phyloP scores from a whole-genome alignment of 2,329 filamentous ascomycete species.

The Parastagonospora nodorum region DNA sequence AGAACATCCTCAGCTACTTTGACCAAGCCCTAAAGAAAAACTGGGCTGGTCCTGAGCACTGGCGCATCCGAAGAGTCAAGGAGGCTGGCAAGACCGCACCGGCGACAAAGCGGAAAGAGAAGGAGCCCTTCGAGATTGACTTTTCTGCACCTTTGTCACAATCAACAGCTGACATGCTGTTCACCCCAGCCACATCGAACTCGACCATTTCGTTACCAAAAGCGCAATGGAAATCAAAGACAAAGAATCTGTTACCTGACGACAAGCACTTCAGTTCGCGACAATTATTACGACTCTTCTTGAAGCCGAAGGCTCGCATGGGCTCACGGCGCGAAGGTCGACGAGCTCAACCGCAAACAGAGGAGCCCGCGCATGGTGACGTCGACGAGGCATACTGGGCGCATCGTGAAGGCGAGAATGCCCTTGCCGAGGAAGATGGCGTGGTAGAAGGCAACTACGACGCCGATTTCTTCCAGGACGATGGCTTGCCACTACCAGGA shows the following conservation, averaged over 20 bases:
- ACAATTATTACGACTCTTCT: constrained; percentile 84
- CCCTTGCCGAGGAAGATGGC: constrained; percentile 58
- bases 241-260: constrained; percentile 88
- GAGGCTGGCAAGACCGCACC: constrained; percentile 64
- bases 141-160: constrained; percentile 77
- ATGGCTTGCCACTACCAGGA: constrained; percentile 71
- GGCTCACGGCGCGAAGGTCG: constrained; percentile 64
- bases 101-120: constrained; percentile 80
- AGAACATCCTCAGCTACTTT: constrained; percentile 97
- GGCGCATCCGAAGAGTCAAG: constrained; percentile 95
- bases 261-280: constrained; percentile 98
- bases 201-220: constrained; percentile 84
- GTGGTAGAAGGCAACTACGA: constrained; percentile 80
- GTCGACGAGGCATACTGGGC: constrained; percentile 98
- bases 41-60: constrained; percentile 98
- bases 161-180: constrained; percentile 74
- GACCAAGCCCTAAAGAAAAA: constrained; percentile 96
- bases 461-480: constrained; percentile 96
- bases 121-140: constrained; percentile 94
- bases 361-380: constrained; percentile 69
- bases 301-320: constrained; percentile 90
- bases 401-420: constrained; percentile 48
- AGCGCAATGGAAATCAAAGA: constrained; percentile 94
- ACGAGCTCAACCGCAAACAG: constrained; percentile 24
- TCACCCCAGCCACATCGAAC: constrained; percentile 80